These are phyloP conservation scores for Arachis monticola DNA, from an alignment of 331 rosid species.

Conservation along the genomic window DNA sequence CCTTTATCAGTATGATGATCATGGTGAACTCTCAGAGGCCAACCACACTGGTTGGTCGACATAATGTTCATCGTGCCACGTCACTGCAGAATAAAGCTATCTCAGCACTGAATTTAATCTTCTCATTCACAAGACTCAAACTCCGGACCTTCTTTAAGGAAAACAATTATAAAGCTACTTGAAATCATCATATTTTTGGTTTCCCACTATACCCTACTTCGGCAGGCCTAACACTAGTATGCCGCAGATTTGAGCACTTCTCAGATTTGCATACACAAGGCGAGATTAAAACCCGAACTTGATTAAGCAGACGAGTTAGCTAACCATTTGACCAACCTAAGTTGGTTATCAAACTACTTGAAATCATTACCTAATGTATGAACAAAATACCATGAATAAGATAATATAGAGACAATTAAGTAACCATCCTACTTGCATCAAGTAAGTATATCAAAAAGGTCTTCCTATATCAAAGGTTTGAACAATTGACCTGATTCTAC, in stretches of 20 bases:
- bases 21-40: conserved; percentile 71
- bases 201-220: too few relatives aligned
- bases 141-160: too few relatives aligned
- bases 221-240: too few relatives aligned
- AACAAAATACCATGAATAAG: background rate
- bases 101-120: too few relatives aligned
- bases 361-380: background rate
- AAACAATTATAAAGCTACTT: too few relatives aligned
- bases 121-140: too few relatives aligned
- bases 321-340: too few relatives aligned
- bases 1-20: conserved; percentile 50
- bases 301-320: too few relatives aligned
- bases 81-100: conserved; percentile 37
- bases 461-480: conserved; percentile 19
- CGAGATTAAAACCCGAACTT: too few relatives aligned
- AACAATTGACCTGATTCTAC: background rate
- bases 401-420: background rate
- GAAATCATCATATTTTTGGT: too few relatives aligned
- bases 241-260: too few relatives aligned
- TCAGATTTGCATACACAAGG: too few relatives aligned
- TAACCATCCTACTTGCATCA: conserved; percentile 26
- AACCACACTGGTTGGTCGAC: conserved; percentile 73
- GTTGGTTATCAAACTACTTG: background rate
- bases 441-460: conserved; percentile 5
- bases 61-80: conserved; percentile 62